phyloP scores from a whole-genome alignment of 2,329 filamentous ascomycete genomes.

The Lecanicillium sp. region DNA sequence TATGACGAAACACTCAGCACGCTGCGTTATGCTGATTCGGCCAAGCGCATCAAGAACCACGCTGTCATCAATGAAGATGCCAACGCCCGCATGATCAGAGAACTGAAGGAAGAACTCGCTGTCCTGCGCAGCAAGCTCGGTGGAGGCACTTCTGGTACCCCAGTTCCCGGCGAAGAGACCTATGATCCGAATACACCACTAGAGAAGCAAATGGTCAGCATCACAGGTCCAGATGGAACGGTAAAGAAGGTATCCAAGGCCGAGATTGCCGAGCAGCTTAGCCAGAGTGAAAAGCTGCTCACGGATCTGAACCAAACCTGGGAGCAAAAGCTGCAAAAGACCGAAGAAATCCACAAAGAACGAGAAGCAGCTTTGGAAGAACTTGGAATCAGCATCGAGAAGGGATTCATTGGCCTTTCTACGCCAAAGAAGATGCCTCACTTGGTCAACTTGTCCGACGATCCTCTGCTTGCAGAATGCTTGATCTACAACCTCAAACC shows the following conservation, averaged over 20 bases:
- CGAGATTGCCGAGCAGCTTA: constrained; percentile 93
- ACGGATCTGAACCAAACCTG: constrained; percentile 96
- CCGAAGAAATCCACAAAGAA: constrained; percentile 96
- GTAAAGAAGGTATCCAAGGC: constrained; percentile 97
- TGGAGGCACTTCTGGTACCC: constrained; percentile 38
- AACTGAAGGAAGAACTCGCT: constrained; percentile 89
- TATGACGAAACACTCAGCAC: constrained; percentile 97
- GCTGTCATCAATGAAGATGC: constrained; percentile 98
- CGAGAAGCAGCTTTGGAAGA: constrained; percentile 92
- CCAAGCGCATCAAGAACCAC: constrained; percentile 99
- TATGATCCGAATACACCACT: constrained; percentile 89
- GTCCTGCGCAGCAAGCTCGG: constrained; percentile 81
- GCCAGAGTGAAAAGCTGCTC: constrained; percentile 92
- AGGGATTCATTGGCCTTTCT: constrained; percentile 89
- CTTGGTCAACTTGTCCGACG: constrained; percentile 94
- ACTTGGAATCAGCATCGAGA: constrained; percentile 96
- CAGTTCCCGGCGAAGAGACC: constrained; percentile 62
- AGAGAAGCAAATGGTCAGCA: constrained; percentile 93
- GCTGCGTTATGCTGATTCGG: constrained; percentile 90
- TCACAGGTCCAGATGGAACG: constrained; percentile 74
- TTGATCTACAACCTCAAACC: constrained; percentile 97
- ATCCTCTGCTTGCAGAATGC: constrained; percentile 89
- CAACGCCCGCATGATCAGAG: constrained; percentile 96
- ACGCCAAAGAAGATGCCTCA: constrained; percentile 99
- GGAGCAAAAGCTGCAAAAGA: constrained; percentile 94